Conservation (phyloP, 495 filamentous ascomycete species). For the Aspergillus sclerotiicarbonarius region DNA sequence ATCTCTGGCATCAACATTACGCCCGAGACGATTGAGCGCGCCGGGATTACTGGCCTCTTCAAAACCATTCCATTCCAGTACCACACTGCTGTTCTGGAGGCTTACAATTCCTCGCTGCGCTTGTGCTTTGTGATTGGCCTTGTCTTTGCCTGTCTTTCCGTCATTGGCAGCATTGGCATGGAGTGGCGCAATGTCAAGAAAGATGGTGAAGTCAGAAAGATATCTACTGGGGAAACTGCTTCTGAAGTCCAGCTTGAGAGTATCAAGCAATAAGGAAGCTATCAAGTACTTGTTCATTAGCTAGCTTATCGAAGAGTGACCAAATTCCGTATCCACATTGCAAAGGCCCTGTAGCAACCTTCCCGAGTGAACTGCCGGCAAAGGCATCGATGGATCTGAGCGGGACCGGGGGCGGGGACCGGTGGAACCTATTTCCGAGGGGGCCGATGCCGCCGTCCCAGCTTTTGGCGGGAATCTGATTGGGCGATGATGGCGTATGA, state of each 20-base stretch:
- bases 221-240: too few relatives aligned
- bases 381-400: too few relatives aligned
- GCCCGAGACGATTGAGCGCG: conserved; percentile 16
- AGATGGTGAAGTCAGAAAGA: background rate
- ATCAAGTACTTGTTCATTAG: too few relatives aligned
- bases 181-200: conserved; percentile 43
- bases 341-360: too few relatives aligned
- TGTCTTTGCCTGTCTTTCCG: conserved; percentile 26
- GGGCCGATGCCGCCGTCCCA: background rate
- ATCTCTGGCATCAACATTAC: conserved; percentile 18
- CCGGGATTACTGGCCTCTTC: conserved; percentile 27
- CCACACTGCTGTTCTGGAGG: conserved; percentile 21
- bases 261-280: too few relatives aligned
- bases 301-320: too few relatives aligned
- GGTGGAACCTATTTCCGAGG: background rate
- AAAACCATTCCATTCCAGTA: conserved; percentile 20
- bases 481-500: conserved; percentile 15
- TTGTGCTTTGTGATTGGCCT: conserved; percentile 32
- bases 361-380: too few relatives aligned
- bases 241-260: too few relatives aligned
- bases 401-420: background rate
- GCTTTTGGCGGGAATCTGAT: conserved; percentile 3
- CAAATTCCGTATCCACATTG: too few relatives aligned
- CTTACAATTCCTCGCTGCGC: conserved; percentile 32
- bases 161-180: conserved; percentile 33